Percentiles rank a stretch among this genome's conserved stretches.
These are phyloP conservation scores for Zygosaccharomyces pseudobailii DNA, from an alignment of 1,139 yeast species.

Conservation along the genomic window DNA sequence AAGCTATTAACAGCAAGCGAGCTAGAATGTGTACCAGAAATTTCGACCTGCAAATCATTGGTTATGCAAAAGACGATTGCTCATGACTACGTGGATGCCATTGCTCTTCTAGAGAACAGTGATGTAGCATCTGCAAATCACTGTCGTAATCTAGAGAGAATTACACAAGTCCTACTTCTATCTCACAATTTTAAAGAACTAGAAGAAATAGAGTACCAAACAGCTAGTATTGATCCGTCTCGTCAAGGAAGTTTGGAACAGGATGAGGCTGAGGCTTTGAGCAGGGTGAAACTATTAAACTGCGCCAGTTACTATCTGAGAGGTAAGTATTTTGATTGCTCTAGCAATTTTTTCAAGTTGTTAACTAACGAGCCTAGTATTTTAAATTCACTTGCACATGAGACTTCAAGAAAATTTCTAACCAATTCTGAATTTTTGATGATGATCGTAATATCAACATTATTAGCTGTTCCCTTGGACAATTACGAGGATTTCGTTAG, in stretches of 20 bases:
- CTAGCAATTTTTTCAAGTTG: conserved; percentile 19
- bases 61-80: conserved; percentile 14
- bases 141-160: conserved; percentile 17
- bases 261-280: conserved; percentile 14
- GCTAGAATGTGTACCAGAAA: not conserved
- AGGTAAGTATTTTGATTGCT: conserved; percentile 25
- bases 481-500: conserved; percentile 25
- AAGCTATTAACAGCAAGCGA: conserved; percentile 10
- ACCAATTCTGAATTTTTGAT: conserved; percentile 19
- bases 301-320: conserved; percentile 21
- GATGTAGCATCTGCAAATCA: conserved; percentile 5
- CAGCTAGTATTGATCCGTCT: conserved; percentile 8
- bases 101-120: conserved; percentile 16
- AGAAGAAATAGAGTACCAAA: conserved; percentile 24
- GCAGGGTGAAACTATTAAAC: conserved; percentile 18
- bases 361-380: conserved; percentile 16
- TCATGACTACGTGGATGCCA: conserved; percentile 23
- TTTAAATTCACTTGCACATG: conserved; percentile 5
- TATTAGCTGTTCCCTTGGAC: conserved; percentile 28
- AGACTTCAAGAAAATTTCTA: conserved; percentile 12
- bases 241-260: not conserved
- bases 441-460: conserved; percentile 23
- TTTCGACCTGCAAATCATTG: conserved; percentile 1
- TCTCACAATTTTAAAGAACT: conserved; percentile 19
- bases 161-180: conserved; percentile 18